These are phyloP conservation scores for Cymbidium sinense DNA, from an alignment of 106 monocot species.

Conservation along the genomic window DNA sequence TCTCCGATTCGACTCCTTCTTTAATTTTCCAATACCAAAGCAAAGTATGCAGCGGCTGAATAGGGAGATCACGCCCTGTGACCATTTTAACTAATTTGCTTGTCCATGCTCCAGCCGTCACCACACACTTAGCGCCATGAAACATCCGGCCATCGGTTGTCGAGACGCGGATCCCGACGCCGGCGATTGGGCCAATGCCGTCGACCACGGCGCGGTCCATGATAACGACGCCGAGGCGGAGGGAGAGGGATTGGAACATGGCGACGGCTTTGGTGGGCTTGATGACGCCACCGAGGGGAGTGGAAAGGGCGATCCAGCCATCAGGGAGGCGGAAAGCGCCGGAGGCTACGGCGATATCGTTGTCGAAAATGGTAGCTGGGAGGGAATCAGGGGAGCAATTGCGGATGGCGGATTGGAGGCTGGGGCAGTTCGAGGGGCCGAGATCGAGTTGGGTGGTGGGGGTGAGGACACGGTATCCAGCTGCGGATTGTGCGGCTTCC, in stretches of 20 bases:
- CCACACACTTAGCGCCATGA: slow-evolving; percentile 45
- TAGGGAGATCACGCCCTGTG: slow-evolving; percentile 35
- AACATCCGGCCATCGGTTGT: slow-evolving; percentile 26
- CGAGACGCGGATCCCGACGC: slow-evolving; percentile 13
- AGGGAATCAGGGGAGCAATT: slow-evolving; percentile 23
- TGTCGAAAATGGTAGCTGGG: slow-evolving; percentile 15
- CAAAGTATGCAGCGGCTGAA: slow-evolving; percentile 64
- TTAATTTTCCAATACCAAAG: slow-evolving; percentile 79
- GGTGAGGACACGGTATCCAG: slow-evolving; percentile 64
- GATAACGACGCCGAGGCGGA: slow-evolving; percentile 39
- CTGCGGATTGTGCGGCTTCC: slow-evolving; percentile 44
- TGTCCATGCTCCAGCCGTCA: slow-evolving; percentile 77
- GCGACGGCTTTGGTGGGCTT: slow-evolving; percentile 85
- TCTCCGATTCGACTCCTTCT: slow-evolving; percentile 16
- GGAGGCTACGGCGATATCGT: slow-evolving; percentile 14
- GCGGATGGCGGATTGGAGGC: slow-evolving; percentile 32
- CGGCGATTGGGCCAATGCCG: slow-evolving; percentile 17
- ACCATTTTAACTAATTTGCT: slow-evolving; percentile 40
- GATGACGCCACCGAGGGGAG: slow-evolving; percentile 55
- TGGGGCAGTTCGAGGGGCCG: slow-evolving; percentile 36
- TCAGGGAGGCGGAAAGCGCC: slow-evolving; percentile 52
- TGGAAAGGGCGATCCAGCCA: slow-evolving; percentile 47
- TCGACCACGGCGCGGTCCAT: slow-evolving; percentile 44
- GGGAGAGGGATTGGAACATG: slow-evolving; percentile 80
- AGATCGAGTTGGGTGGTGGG: slow-evolving; percentile 66